Evolutionary conservation across 75 land plant genomes (phyloP), one percentile per base, ranked within the genome.

Genomic region (Isoetes taiwanensis): DNA sequence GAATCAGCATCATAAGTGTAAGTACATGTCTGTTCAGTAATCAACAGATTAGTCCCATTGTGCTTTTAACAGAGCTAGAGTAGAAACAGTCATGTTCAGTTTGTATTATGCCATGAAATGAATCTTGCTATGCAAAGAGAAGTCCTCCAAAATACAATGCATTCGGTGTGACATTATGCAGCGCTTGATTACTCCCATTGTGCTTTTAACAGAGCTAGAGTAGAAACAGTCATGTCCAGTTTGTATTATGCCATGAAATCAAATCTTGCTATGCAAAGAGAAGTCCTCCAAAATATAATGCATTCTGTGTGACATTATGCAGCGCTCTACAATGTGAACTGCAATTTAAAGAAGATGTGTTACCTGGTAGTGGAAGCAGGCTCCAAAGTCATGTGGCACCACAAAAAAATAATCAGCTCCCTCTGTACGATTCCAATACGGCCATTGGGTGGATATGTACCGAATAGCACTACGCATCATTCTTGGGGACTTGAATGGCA

Each of bases 391-490:
- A 33, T 53, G 65, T 4, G 62, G 68, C 25, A 65, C 68, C 27
- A 65, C 67, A 54, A 65, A 65, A 28, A 65, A 65, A 31, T 65
- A 61, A 57, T 57, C 37, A 21, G 65, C 65, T 9, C 61, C 68
- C 43, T 65, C 61, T 12, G 52, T 65, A 9, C 40, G 33, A 32
- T 65, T 65, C 68, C 61, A 65, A 41, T 57, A 65, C 32, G 68
- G 68, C 53, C 61, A 65, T 9, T 61, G 30, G 2, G 48, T 65
- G 6, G 68, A 65, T 26, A 65, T 65, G 27, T 57, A 57, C 0
- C 57, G 68, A 20, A 65, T 65, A 17, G 35, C 68, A 65, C 68
- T 65, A 3, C 54, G 58, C 68, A 57, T 57, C 61, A 57, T 65
- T 24, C 54, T 32, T 2, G 68, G 68, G 27, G 68, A 57, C 35